Base-by-base conservation (phyloP, 139 green algal species). In the Haematococcus sp. region DNA sequence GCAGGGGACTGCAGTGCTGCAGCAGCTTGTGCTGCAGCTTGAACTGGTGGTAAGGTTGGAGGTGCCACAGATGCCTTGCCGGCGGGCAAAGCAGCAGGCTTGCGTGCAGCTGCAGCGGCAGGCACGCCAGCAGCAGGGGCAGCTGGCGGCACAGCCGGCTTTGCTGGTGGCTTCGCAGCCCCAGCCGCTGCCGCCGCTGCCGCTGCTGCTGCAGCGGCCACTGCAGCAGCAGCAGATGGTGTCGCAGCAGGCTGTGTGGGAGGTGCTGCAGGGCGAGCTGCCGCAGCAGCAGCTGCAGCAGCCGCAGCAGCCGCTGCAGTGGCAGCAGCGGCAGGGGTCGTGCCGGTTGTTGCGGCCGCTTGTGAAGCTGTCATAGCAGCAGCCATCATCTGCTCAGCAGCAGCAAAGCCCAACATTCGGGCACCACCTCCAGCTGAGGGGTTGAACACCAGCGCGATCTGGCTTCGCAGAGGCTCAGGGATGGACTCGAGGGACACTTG, bases 391-490 rank as follows among this genome's bases (percentile, higher is more conserved):
- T 69, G 56, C 58, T 52, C 56, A 2, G 70, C 35, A n/a, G 25
- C 22, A 20, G 69, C 25, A 33, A 43, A 59, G 27, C 43, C 65
- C 35, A 71, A 19, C 43, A 28, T 27, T 2, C 49, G 67, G 25
- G 49, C 49, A 16, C 43, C 27, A 11, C 3, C 28, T 49, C 7
- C 40, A 49, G 40, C 64, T 33, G 15, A 32, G 30, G 34, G 28
- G 70, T 44, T 66, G 59, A 70, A 54, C 71, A 76, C 30, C 19
- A 63, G n/a, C 20, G 69, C 55, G 15, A 75, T 58, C 54, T 75
- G 69, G 32, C 69, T 34, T 13, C 69, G 20, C 40, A 75, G 33
- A 2, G 69, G 69, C 54, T 75, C 69, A 33, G 69, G 55, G 15
- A 75, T 68, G 17, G 31, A 31, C n/a, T 75, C 69, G 32, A 75